These are phyloP conservation scores for Articulospora tetracladia DNA, from an alignment of 495 filamentous ascomycete species.

Conservation along the genomic window DNA sequence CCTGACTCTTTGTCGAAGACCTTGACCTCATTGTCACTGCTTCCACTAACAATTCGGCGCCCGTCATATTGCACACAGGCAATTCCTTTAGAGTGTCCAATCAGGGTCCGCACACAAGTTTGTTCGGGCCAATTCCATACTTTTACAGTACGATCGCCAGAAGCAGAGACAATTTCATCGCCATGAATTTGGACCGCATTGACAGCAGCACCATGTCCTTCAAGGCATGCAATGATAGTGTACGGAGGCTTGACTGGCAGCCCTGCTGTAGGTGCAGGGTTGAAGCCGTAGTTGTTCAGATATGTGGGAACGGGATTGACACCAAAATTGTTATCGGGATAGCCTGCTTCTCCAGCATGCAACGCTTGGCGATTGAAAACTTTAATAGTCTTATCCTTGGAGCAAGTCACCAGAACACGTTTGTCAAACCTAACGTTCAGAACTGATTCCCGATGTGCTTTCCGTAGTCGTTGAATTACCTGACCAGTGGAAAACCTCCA, in stretches of 20 bases:
- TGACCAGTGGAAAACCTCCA: conserved; percentile 92
- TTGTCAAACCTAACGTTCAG: conserved; percentile 94
- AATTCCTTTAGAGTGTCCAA: conserved; percentile 92
- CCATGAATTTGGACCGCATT: conserved; percentile 92
- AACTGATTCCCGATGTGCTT: conserved; percentile 85
- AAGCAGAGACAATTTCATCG: conserved; percentile 86
- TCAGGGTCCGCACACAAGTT: conserved; percentile 65
- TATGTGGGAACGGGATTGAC: conserved; percentile 52
- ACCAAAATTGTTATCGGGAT: conserved; percentile 44
- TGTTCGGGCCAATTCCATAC: conserved; percentile 89
- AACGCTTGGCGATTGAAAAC: conserved; percentile 83
- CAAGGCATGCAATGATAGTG: conserved; percentile 70
- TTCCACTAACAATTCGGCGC: conserved; percentile 93
- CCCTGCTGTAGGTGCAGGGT: conserved; percentile 40
- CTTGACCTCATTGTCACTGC: conserved; percentile 90
- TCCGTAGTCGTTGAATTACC: conserved; percentile 63
- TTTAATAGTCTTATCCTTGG: conserved; percentile 94
- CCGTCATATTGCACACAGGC: conserved; percentile 97
- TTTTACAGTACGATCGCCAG: conserved; percentile 87
- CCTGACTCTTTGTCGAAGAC: conserved; percentile 85
- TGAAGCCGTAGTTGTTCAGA: conserved; percentile 43
- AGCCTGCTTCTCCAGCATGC: conserved; percentile 62
- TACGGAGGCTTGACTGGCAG: conserved; percentile 54
- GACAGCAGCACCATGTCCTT: conserved; percentile 85
- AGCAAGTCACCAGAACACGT: conserved; percentile 89